Evolutionary conservation across 495 filamentous ascomycete genomes (phyloP).

Genomic region (Articulospora tetracladia): DNA sequence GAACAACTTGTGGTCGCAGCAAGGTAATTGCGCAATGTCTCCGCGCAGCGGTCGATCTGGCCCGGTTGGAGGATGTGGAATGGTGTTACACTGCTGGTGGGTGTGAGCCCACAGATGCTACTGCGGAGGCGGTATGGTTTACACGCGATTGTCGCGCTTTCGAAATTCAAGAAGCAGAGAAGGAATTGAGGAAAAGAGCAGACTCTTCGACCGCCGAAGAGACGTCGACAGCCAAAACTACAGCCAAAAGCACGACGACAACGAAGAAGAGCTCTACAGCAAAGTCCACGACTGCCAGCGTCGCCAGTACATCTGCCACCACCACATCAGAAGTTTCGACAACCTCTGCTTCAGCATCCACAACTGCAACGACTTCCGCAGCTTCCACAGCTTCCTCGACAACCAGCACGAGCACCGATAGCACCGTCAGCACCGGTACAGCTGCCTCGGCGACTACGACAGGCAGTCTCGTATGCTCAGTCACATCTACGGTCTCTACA

Average conservation of each 20-base stretch:
- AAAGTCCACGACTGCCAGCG: background rate
- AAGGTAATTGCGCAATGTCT: conserved; percentile 15
- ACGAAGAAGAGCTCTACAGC: background rate
- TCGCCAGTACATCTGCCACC: conserved; percentile 2
- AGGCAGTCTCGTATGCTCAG: conserved; percentile 31
- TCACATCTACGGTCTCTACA: conserved; percentile 26
- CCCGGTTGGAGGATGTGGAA: conserved; percentile 5
- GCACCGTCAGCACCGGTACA: background rate
- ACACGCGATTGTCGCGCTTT: conserved; percentile 2
- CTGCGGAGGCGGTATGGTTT: conserved; percentile 12
- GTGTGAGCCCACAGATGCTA: conserved; percentile 8
- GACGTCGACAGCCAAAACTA: background rate
- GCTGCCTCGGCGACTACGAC: conserved; percentile 6
- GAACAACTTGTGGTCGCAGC: conserved; percentile 10
- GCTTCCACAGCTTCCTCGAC: background rate
- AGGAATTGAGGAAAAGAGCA: conserved; percentile 13
- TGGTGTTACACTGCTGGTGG: conserved; percentile 14
- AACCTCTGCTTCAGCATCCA: background rate
- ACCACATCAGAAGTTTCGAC: background rate
- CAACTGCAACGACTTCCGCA: background rate
- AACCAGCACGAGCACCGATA: background rate
- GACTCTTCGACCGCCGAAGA: background rate
- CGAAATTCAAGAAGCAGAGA: background rate
- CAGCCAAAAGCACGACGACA: conserved; percentile 1
- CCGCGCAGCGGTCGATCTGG: background rate